These are phyloP conservation scores for Rhizopus microsporus DNA, from an alignment of 371 early-diverging fungal genomes.

Conservation along the genomic window DNA sequence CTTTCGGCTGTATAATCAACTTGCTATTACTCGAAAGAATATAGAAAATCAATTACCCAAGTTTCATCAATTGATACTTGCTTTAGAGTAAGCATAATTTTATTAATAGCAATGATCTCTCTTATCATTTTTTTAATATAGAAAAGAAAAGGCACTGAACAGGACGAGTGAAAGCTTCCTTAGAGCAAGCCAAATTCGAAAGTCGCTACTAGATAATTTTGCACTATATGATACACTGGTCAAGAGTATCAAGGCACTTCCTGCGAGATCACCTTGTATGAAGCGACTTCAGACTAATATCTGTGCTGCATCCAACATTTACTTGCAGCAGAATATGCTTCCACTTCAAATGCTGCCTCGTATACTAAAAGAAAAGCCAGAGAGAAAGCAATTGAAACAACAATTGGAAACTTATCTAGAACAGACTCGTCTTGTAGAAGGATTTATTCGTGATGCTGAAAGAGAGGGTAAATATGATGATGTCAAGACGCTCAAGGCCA, in stretches of 20 bases:
- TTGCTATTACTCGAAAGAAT: constrained; percentile 37
- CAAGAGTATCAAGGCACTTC: constrained; percentile 59
- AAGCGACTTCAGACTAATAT: constrained; percentile 71
- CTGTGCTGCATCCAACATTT: constrained; percentile 70
- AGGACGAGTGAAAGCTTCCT: constrained; percentile 60
- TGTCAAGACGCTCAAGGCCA: constrained; percentile 68
- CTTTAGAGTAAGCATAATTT: constrained; percentile 50
- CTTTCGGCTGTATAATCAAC: constrained; percentile 49
- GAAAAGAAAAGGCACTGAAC: constrained; percentile 44
- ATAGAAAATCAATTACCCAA: constrained; percentile 60
- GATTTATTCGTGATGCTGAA: constrained; percentile 75
- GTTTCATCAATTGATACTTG: constrained; percentile 59
- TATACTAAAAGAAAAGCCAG: constrained; percentile 38
- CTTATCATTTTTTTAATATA: constrained; percentile 10
- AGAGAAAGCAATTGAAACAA: constrained; percentile 44
- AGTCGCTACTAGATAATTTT: constrained; percentile 64
- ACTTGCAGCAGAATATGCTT: constrained; percentile 86
- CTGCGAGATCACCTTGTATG: constrained; percentile 48
- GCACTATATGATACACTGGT: constrained; percentile 63
- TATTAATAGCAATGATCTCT: background rate
- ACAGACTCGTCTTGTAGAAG: constrained; percentile 67
- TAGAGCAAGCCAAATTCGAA: constrained; percentile 61
- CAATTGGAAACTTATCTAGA: constrained; percentile 71
- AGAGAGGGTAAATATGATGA: constrained; percentile 81
- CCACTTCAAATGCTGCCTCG: constrained; percentile 83